Evolutionary conservation across 768 basidiomycete genomes (phyloP).

Genomic region (Saitozyma sp.): DNA sequence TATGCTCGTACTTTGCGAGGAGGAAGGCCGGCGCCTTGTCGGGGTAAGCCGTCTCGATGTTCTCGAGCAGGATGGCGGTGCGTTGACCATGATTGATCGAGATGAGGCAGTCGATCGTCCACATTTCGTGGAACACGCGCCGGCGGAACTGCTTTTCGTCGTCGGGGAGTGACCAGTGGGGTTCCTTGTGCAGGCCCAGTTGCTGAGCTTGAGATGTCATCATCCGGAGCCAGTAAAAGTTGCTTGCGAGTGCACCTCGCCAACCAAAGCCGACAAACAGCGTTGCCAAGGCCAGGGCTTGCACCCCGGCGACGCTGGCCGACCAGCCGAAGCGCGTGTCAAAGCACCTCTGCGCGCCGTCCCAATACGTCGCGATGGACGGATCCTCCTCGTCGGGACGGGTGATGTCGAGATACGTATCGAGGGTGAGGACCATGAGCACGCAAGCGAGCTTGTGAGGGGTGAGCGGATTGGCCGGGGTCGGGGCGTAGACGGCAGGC

Average conservation of each 20-base stretch:
- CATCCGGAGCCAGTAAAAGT: conserved; percentile 43
- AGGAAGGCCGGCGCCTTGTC: conserved; percentile 11
- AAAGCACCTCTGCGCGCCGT: conserved; percentile 41
- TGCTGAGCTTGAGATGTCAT: conserved; percentile 35
- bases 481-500: conserved; percentile 42
- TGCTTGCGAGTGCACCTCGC: conserved; percentile 39
- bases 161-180: conserved; percentile 35
- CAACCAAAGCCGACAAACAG: conserved; percentile 46
- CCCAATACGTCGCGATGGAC: conserved; percentile 35
- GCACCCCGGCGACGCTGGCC: conserved; percentile 41
- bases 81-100: conserved; percentile 44
- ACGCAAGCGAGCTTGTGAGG: conserved; percentile 47
- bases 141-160: conserved; percentile 39
- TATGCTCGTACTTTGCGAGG: conserved; percentile 33
- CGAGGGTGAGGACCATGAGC: conserved; percentile 36
- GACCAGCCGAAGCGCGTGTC: conserved; percentile 46
- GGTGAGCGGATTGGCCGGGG: conserved; percentile 39
- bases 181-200: conserved; percentile 45
- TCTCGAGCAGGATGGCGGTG: conserved; percentile 33
- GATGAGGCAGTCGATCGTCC: conserved; percentile 39
- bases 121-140: conserved; percentile 41
- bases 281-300: conserved; percentile 36
- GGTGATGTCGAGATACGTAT: conserved; percentile 36
- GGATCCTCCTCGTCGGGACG: conserved; percentile 29
- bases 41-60: conserved; percentile 35